Evolutionary conservation across 768 basidiomycete species (phyloP), one percentile per base, ranked within the genome.

Genomic region (Trametes coccinea): DNA sequence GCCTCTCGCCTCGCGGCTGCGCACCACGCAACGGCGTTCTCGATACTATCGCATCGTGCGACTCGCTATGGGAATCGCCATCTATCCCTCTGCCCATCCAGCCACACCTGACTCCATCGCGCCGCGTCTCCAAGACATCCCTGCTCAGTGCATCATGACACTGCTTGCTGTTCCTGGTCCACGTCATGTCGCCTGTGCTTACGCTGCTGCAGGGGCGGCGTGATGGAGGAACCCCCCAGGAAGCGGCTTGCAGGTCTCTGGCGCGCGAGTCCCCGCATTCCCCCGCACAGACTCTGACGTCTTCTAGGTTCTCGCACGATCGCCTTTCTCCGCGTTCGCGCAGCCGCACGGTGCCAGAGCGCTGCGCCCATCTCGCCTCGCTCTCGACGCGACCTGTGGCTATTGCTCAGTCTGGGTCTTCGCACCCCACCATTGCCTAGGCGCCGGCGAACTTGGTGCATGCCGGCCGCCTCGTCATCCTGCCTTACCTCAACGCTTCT

Each of bases 31-130:
- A 33, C 11, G 22, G 6, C 34, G 34, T 37, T 37, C 34, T 37
- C 6, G 45, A 34, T 22, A 22, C 22, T 22, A 22, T 3, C 47
- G 29, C n/a, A 34, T 30, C 53, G 33, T 33, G 9, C 54, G 34
- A 56, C 44, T 43, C 37, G 34, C 55, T 51, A 51, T 62, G 61
- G 61, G 49, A 62, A 62, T 62, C 45, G 17, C 55, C 53, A 56
- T 41, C 61, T 46, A 6, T 62, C 61, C 61, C 61, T 62, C 54
- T 62, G 61, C 61, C 61, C 61, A 56, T 45, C 49, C 31, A 31
- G 40, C 50, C 61, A 62, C 61, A 56, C 49, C 55, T 56, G 61
- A 57, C 61, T 56, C 61, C 61, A 62, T 62, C 61, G 55, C 56
- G 61, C 54, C 11, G 49, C 61, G 54, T 61, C 48, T 50, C 55